These are phyloP conservation scores for Dictyostelium gargantuum DNA, from an alignment of 208 protist genomes.

Conservation along the genomic window DNA sequence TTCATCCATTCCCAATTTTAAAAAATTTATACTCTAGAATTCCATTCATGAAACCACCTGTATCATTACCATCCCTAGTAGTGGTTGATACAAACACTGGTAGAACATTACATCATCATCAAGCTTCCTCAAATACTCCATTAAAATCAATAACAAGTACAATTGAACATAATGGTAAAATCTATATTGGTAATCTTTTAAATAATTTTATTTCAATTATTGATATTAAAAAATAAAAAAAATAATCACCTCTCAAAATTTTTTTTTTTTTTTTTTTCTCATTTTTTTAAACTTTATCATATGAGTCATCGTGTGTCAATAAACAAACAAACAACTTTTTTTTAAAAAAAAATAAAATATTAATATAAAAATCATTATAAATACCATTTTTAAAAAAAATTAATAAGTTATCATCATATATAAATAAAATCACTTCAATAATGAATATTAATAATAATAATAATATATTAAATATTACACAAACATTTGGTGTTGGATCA, in stretches of 20 bases:
- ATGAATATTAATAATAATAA: not conserved
- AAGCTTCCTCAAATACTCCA: not conserved
- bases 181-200: conserved; percentile 8
- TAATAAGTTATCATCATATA: no score
- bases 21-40: not conserved
- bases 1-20: not conserved
- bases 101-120: not conserved
- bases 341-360: no score
- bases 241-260: no score
- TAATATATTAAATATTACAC: not conserved
- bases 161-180: not conserved
- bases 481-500: conserved; percentile 54
- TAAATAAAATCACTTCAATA: no score
- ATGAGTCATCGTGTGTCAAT: no score
- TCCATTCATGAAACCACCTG: not conserved
- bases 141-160: not conserved
- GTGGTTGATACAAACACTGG: not conserved
- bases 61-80: not conserved
- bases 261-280: no score
- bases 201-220: not conserved
- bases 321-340: no score
- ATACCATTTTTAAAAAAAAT: no score
- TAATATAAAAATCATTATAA: no score
- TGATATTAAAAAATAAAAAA: not conserved
- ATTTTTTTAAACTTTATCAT: no score